These are phyloP conservation scores for Coemansia sp. DNA, from an alignment of 192 early-diverging fungal genomes.

Conservation along the genomic window DNA sequence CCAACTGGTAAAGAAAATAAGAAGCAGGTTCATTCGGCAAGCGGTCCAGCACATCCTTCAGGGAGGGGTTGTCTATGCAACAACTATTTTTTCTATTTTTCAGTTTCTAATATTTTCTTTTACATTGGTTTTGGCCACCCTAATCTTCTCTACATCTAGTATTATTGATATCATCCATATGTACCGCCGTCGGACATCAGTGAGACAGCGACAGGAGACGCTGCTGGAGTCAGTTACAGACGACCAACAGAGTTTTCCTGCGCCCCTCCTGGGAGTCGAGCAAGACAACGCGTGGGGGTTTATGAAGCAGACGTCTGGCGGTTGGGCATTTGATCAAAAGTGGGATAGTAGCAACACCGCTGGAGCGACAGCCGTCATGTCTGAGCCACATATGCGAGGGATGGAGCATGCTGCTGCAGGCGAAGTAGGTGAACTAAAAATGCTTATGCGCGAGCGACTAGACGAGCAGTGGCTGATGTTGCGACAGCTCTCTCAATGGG, in stretches of 20 bases:
- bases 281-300: constrained; percentile 5
- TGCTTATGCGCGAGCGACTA: constrained; percentile 28
- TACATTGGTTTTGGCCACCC: not conserved
- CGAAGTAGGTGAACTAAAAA: constrained; percentile 25
- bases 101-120: not conserved
- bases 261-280: not conserved
- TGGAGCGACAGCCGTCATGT: not conserved
- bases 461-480: constrained; percentile 49
- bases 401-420: constrained; percentile 2
- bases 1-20: not conserved
- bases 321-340: not conserved
- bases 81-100: not conserved
- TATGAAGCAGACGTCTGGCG: not conserved
- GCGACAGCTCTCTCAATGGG: constrained; percentile 31
- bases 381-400: not conserved
- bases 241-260: not conserved
- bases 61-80: not conserved
- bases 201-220: constrained; percentile 2
- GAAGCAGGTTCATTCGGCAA: not conserved
- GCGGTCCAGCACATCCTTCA: not conserved
- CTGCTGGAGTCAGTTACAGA: not conserved
- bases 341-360: not conserved
- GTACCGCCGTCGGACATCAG: constrained; percentile 3
- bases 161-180: not conserved
- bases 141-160: not conserved